Conservation (phyloP, 2,329 filamentous ascomycete species). For the Ophiostoma novo-ulmi region DNA sequence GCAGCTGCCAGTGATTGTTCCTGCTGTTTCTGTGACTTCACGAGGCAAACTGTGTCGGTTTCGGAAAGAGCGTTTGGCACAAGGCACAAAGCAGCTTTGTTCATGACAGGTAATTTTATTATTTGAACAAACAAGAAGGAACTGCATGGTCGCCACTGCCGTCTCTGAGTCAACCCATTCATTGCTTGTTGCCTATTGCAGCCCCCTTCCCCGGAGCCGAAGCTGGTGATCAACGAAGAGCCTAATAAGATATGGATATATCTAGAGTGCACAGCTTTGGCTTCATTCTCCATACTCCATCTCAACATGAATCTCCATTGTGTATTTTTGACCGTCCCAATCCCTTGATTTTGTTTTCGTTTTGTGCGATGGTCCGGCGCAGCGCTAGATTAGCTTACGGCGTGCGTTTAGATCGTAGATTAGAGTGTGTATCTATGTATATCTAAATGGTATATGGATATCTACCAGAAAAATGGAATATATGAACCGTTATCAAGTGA, state of each 20-base stretch:
- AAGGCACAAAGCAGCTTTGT: constrained; percentile 6
- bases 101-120: neutral
- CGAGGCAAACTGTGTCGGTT: neutral
- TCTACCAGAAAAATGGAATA: neutral
- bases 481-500: neutral
- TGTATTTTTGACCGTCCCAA: neutral
- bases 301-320: neutral
- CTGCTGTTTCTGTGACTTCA: neutral
- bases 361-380: constrained; percentile 15
- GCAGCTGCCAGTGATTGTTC: neutral
- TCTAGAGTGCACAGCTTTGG: constrained; percentile 2
- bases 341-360: neutral
- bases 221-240: neutral
- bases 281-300: neutral
- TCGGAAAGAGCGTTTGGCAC: neutral
- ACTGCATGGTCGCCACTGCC: neutral
- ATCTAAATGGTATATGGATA: neutral
- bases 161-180: neutral
- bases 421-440: constrained; percentile 11
- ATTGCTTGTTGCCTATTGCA: too few relatives aligned
- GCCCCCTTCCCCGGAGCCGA: constrained; percentile 3
- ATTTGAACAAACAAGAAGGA: neutral
- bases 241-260: neutral
- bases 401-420: constrained; percentile 6
- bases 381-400: neutral